Conservation (phyloP, 148 eudicot genomes). For the Agrostemma githago region DNA sequence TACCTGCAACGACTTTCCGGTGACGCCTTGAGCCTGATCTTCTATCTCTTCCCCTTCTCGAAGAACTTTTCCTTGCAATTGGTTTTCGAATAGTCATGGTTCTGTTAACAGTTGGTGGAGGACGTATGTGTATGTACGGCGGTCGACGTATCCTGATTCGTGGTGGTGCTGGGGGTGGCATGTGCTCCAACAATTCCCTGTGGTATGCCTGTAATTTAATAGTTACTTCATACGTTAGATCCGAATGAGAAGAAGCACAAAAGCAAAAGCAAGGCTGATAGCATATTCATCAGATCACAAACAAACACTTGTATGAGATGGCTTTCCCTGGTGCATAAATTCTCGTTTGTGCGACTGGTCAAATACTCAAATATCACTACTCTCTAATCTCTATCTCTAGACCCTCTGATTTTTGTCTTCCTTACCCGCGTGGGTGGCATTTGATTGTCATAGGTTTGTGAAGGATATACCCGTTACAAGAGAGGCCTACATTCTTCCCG, state of each 20-base stretch:
- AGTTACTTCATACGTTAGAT: background rate
- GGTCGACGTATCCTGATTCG: conserved; percentile 19
- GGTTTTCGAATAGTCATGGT: conserved; percentile 17
- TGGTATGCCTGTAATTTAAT: conserved; percentile 64
- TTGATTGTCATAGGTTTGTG: too few species aligned
- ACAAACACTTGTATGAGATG: too few species aligned
- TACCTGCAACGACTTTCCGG: conserved; percentile 50
- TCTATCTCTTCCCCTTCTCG: conserved; percentile 48
- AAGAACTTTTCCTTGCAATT: conserved; percentile 37
- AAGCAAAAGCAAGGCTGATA: too few species aligned
- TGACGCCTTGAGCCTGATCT: conserved; percentile 57
- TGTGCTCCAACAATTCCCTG: conserved; percentile 61
- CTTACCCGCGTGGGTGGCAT: too few species aligned
- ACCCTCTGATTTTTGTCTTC: too few species aligned
- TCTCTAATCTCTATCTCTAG: too few species aligned
- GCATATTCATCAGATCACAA: too few species aligned
- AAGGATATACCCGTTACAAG: too few species aligned
- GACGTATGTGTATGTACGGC: conserved; percentile 21
- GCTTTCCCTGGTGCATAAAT: too few species aligned
- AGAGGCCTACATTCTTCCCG: too few species aligned
- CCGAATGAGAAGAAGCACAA: background rate
- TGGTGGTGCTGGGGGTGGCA: conserved; percentile 48
- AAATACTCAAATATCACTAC: too few species aligned
- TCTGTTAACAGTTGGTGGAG: conserved; percentile 15
- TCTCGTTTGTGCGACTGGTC: too few species aligned